phyloP scores from a whole-genome alignment of 768 basidiomycete species.

The Agaricus blazei region DNA sequence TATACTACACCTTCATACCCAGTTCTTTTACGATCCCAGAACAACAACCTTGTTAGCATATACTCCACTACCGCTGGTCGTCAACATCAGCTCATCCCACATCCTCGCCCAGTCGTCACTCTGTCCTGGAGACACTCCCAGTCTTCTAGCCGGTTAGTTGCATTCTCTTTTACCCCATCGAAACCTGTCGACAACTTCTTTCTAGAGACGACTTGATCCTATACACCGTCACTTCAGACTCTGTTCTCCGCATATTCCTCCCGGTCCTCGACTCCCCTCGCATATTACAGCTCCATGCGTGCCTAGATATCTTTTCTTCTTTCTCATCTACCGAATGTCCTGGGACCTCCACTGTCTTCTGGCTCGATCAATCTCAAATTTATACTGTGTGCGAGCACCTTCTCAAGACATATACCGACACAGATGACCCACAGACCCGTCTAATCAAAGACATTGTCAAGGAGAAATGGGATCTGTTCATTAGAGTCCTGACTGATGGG shows the following conservation, averaged over 20 bases:
- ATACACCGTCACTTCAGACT: slow-evolving; percentile 80
- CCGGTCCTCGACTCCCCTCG: slow-evolving; percentile 86
- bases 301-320: slow-evolving; percentile 68
- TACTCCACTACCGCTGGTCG: slow-evolving; percentile 72
- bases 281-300: slow-evolving; percentile 78
- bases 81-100: slow-evolving; percentile 61
- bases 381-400: slow-evolving; percentile 39
- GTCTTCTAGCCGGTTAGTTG: slow-evolving; percentile 51
- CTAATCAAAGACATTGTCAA: slow-evolving; percentile 59
- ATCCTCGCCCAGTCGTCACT: slow-evolving; percentile 69
- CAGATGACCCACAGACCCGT: slow-evolving; percentile 41
- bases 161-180: neutral
- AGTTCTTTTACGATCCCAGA: slow-evolving; percentile 26
- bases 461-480: slow-evolving; percentile 76
- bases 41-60: slow-evolving; percentile 53
- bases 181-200: neutral
- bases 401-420: slow-evolving; percentile 27
- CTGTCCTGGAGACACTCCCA: slow-evolving; percentile 71
- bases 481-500: slow-evolving; percentile 67
- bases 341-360: slow-evolving; percentile 52
- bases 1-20: neutral
- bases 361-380: slow-evolving; percentile 63
- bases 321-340: slow-evolving; percentile 32
- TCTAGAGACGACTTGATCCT: slow-evolving; percentile 70
- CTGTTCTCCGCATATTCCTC: slow-evolving; percentile 78